These are phyloP conservation scores for Picochlorum sp. DNA, from an alignment of 139 green algal species.

Conservation along the genomic window DNA sequence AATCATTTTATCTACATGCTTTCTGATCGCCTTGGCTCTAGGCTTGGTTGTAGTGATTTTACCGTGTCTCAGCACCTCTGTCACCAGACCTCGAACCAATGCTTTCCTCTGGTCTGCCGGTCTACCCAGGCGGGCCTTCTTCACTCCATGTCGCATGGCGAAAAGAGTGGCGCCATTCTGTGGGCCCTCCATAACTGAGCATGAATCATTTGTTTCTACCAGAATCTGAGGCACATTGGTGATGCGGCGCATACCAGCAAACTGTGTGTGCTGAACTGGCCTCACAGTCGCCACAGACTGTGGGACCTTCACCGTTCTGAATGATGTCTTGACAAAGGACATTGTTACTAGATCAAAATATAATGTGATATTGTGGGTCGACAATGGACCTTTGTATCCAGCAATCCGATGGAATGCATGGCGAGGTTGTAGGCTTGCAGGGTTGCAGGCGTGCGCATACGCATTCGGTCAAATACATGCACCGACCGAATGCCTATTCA, in stretches of 20 bases:
- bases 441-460: too few species aligned
- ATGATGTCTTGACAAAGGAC: background rate
- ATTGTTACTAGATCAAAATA: background rate
- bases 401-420: too few species aligned
- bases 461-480: too few species aligned
- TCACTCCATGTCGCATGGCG: constrained; percentile 89
- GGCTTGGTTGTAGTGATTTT: constrained; percentile 91
- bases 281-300: too few species aligned
- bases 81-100: constrained; percentile 83
- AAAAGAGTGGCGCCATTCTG: constrained; percentile 57
- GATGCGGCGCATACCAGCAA: background rate
- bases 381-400: too few species aligned
- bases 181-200: constrained; percentile 15
- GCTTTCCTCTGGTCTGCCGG: constrained; percentile 96
- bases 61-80: constrained; percentile 86
- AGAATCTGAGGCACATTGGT: too few species aligned
- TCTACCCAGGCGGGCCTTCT: constrained; percentile 65
- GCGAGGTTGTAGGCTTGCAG: too few species aligned
- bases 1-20: constrained; percentile 97
- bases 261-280: constrained; percentile 1
- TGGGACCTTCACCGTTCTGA: too few species aligned
- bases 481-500: too few species aligned
- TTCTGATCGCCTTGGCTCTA: constrained; percentile 87
- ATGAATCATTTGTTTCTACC: too few species aligned
- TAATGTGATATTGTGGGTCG: background rate